phyloP scores from a whole-genome alignment of 2,329 filamentous ascomycete species.

The Fusarium haematococcum region DNA sequence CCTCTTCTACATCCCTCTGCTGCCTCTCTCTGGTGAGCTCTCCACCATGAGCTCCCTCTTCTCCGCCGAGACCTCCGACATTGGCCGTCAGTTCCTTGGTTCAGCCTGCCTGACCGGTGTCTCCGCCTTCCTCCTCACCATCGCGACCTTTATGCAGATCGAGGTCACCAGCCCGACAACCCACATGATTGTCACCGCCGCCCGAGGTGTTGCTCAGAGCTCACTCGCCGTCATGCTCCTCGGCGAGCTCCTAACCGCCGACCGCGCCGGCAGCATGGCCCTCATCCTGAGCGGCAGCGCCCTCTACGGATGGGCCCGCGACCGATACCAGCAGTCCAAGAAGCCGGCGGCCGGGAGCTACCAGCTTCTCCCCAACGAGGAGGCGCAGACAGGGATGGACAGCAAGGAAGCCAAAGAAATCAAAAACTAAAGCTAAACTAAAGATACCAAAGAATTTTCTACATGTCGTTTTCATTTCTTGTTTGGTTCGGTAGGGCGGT shows the following conservation, averaged over 20 bases:
- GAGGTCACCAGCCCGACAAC: conserved; percentile 45
- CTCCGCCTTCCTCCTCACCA: conserved; percentile 44
- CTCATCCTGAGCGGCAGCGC: conserved; percentile 42
- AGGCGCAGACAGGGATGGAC: conserved; percentile 28
- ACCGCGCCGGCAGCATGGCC: conserved; percentile 43
- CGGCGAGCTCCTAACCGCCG: conserved; percentile 40
- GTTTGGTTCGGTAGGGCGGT: background rate
- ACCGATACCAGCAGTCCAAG: conserved; percentile 41
- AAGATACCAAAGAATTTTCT: background rate
- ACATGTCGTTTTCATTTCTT: background rate
- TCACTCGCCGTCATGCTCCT: conserved; percentile 43
- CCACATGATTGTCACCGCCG: conserved; percentile 44
- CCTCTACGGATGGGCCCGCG: conserved; percentile 43
- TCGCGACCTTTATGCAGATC: conserved; percentile 45
- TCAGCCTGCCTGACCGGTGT: conserved; percentile 39
- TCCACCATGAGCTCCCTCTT: conserved; percentile 35
- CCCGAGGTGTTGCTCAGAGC: conserved; percentile 43
- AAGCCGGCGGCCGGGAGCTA: conserved; percentile 39
- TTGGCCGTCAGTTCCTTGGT: conserved; percentile 38
- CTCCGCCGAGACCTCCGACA: conserved; percentile 24
- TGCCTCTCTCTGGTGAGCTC: conserved; percentile 42
- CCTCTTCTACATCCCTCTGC: conserved; percentile 42
- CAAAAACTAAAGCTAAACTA: conserved; percentile 8
- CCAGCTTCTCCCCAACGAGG: conserved; percentile 37
- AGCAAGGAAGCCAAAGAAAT: conserved; percentile 34